Percentiles rank a stretch among this genome's conserved stretches.
phyloP scores from a whole-genome alignment of 495 filamentous ascomycete species.

The Oidiodendron maius region DNA sequence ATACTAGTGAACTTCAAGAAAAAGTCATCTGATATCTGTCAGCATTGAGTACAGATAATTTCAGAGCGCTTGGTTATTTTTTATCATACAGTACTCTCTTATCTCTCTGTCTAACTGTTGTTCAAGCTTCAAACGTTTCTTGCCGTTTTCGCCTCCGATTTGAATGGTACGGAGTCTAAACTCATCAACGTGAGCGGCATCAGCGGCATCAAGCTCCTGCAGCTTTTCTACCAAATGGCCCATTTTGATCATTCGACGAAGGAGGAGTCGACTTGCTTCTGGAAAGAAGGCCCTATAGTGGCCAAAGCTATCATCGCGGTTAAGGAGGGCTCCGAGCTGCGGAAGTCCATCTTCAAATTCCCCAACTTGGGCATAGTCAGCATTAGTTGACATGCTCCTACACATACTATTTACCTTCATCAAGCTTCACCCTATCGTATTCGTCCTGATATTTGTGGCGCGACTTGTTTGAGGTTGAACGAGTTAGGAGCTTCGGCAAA shows the following conservation, averaged over 20 bases:
- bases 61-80: not conserved
- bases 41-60: not conserved
- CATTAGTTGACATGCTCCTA: not conserved
- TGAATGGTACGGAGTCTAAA: not conserved
- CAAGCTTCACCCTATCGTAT: not conserved
- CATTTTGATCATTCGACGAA: constrained; percentile 30
- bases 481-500: no score
- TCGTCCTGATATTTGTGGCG: no score
- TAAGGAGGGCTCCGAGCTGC: not conserved
- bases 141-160: not conserved
- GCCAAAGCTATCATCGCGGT: not conserved
- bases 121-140: not conserved
- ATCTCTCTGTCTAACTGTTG: not conserved
- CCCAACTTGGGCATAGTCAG: constrained; percentile 23
- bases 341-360: constrained; percentile 1
- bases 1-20: not conserved
- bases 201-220: constrained; percentile 21
- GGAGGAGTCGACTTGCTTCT: constrained; percentile 20
- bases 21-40: constrained; percentile 3
- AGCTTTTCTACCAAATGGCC: constrained; percentile 25
- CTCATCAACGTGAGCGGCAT: constrained; percentile 4
- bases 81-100: constrained; percentile 1
- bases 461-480: no score
- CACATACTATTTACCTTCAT: not conserved
- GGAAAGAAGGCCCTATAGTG: not conserved